Base-by-base conservation (phyloP, 768 basidiomycete genomes). In the Glaciozyma martinii region DNA sequence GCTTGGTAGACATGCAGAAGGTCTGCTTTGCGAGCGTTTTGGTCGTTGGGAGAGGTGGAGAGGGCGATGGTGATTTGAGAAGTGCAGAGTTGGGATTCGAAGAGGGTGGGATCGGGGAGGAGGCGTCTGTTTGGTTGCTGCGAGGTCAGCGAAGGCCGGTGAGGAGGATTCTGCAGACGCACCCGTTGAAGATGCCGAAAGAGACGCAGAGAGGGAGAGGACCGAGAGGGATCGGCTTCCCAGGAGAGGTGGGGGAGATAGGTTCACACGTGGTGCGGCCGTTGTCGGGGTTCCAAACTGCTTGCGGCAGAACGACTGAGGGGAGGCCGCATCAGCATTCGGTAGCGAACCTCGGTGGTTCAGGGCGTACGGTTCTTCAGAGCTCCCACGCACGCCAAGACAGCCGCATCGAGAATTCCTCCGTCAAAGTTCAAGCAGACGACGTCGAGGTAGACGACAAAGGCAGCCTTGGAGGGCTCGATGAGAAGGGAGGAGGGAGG, bases 391-490 rank as follows among this genome's bases (percentile, higher is more conserved):
- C 93, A 88, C 0, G 90, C 90, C 27, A 97, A 75, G 15, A 97
- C 80, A 0, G 89, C 82, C 1, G 95, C 90, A 70, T 99, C 95
- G 65, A 93, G 90, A 1, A 82, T 87, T 73, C 97, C 98, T 8
- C 95, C 95, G 75, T 98, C 93, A 74, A 94, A 95, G 78, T 95
- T 98, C 69, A 99, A 89, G 75, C 94, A 97, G 1, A 87, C 89
- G 33, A 89, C 84, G 70, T 99, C 95, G 71, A 97, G 81, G 73
- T 97, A 98, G n/a, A 98, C 81, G 33, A 87, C 87, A 91, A 92
- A 99, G 0, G 80, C 91, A 0, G 90, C 82, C 74, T 87, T 89
- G 5, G 84, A 85, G 0, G 83, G 82, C 21, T 87, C 81, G 63
- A 99, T 95, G 74, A 86, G 86, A 5, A 98, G 82, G 6, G 85